Evolutionary conservation across 2,329 filamentous ascomycete genomes (phyloP).

Genomic region (Trichoderma polysporum): DNA sequence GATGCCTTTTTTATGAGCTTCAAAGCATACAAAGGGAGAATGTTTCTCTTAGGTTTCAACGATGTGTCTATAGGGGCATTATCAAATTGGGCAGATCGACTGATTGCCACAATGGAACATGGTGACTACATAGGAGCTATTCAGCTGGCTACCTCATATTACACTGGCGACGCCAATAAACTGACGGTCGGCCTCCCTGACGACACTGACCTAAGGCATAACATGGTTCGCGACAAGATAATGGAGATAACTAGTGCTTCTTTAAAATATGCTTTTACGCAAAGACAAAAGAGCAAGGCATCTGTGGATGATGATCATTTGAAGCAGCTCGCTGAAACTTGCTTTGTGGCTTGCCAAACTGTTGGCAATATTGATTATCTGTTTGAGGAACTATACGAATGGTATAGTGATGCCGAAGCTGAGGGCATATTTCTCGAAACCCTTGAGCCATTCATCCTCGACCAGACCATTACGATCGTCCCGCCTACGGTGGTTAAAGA

Average conservation of each 20-base stretch:
- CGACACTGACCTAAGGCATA: conserved; percentile 71
- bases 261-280: conserved; percentile 80
- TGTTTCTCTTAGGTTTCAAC: conserved; percentile 92
- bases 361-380: conserved; percentile 79
- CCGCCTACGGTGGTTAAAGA: conserved; percentile 85
- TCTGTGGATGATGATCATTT: conserved; percentile 59
- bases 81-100: conserved; percentile 94
- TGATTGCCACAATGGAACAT: conserved; percentile 91
- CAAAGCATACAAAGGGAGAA: conserved; percentile 86
- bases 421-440: conserved; percentile 81
- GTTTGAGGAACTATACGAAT: conserved; percentile 87
- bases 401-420: conserved; percentile 75
- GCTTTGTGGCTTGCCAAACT: conserved; percentile 77
- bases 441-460: conserved; percentile 83
- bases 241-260: conserved; percentile 93
- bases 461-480: conserved; percentile 69
- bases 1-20: conserved; percentile 99
- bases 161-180: conserved; percentile 86
- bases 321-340: conserved; percentile 75
- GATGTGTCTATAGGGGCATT: conserved; percentile 87
- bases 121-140: conserved; percentile 96
- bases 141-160: conserved; percentile 86
- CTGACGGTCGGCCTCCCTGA: conserved; percentile 91
- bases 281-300: conserved; percentile 52
- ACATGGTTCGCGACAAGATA: conserved; percentile 82